Evolutionary conservation across 2,329 filamentous ascomycete genomes (phyloP), one percentile per base, ranked within the genome.

Genomic region (Trichoderma cornu-damae): DNA sequence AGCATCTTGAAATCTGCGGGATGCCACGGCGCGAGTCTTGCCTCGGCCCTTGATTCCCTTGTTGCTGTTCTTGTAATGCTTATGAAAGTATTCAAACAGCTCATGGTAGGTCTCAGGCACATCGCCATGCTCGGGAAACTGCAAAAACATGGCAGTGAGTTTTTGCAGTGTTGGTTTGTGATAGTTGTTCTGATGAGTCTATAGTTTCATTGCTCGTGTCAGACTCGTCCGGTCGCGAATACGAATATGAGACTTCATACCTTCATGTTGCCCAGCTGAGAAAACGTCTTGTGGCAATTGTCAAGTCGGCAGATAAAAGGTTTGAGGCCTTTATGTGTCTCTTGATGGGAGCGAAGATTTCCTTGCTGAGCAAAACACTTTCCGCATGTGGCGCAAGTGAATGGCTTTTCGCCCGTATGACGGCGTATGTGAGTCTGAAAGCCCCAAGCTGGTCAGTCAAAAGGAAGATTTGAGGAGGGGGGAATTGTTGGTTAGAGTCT

Each of bases 11-110:
- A 61, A 60, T 59, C 70, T 71, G 24, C 67, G 63, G 18, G 66
- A 67, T 7, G 67, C 67, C 54, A 91, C 87, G 58, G 84, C 85
- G 57, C 90, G 80, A 64, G 92, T 89, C 69, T 93, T 94, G 42
- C 94, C 94, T 44, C 94, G 85, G 9, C 94, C 94, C 73, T 96
- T 97, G 77, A 97, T 96, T 1, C 94, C 94, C 72, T 96, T 96
- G 80, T 97, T 97, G 74, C 88, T 92, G 74, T 97, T 95, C 77
- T 96, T 96, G 80, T 96, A 96, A n/a, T 96, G 79, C 0, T 80
- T 80, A 3, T 86, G 82, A 68, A 97, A 94, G 74, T 96, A 96
- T 64, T 88, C 83, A 77, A 88, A 90, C 50, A 96, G 77, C 59
- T 90, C 86, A 60, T 83, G 85, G 66, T 96, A 90, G 4, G 74